phyloP scores from a whole-genome alignment of 2,329 filamentous ascomycete genomes.

The Aschersonia sp. region DNA sequence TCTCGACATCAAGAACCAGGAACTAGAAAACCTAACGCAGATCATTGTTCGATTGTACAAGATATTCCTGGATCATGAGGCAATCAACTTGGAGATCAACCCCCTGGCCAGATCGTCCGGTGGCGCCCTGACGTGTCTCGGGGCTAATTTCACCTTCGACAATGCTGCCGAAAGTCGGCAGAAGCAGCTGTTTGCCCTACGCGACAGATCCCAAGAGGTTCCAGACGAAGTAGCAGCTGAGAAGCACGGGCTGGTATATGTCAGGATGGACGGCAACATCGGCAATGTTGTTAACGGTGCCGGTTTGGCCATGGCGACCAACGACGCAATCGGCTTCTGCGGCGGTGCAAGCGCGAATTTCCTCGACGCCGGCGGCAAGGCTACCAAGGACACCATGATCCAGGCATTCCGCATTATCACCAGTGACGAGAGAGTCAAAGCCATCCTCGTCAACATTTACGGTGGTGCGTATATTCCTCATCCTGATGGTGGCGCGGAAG shows the following conservation, averaged over 20 bases:
- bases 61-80: conserved; percentile 31
- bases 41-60: conserved; percentile 11
- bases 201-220: conserved; percentile 18
- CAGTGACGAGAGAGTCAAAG: conserved; percentile 54
- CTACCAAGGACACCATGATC: conserved; percentile 67
- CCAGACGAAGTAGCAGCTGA: conserved; percentile 22
- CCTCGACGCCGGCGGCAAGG: conserved; percentile 80
- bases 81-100: conserved; percentile 27
- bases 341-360: conserved; percentile 68
- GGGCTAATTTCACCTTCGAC: conserved; percentile 31
- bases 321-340: conserved; percentile 58
- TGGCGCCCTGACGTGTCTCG: conserved; percentile 15
- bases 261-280: conserved; percentile 48
- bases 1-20: neutral
- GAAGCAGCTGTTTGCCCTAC: conserved; percentile 19
- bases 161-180: conserved; percentile 29
- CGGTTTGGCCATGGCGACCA: conserved; percentile 81
- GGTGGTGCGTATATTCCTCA: conserved; percentile 14
- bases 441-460: conserved; percentile 46
- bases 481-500: neutral
- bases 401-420: conserved; percentile 62
- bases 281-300: conserved; percentile 83
- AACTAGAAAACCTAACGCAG: conserved; percentile 5
- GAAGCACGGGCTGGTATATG: conserved; percentile 63
- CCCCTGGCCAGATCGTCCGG: conserved; percentile 16